phyloP scores from a whole-genome alignment of 148 eudicot species.

The Talinum fruticosum region DNA sequence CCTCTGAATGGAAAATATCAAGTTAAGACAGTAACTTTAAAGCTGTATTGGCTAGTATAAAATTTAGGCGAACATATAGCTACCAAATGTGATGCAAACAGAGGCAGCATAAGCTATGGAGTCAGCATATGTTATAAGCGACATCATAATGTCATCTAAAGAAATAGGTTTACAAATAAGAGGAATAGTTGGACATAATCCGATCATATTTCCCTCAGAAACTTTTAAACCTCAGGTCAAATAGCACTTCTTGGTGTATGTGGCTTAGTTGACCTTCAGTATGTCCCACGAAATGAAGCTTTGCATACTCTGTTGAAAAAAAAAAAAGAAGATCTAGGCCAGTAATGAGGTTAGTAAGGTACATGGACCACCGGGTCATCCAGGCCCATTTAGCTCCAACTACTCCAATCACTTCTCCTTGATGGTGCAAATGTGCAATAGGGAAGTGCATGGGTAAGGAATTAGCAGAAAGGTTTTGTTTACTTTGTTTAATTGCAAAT shows the following conservation, averaged over 20 bases:
- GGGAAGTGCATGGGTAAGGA: too few species aligned
- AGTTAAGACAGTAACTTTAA: neutral
- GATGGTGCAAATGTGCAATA: neutral
- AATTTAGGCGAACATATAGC: neutral
- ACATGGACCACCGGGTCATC: neutral
- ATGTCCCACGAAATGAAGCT: neutral
- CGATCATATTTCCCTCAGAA: neutral
- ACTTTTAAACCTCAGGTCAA: neutral
- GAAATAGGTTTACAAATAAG: neutral
- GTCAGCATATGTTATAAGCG: neutral
- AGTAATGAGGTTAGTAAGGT: neutral
- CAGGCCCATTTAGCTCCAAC: too few species aligned
- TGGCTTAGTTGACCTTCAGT: neutral
- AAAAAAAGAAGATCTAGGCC: too few species aligned
- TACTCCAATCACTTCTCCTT: neutral
- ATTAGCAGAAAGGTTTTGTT: too few species aligned
- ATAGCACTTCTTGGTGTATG: neutral
- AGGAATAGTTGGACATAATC: neutral
- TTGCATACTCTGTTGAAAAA: neutral
- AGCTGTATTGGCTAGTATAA: neutral
- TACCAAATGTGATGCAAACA: neutral
- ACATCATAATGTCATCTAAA: neutral
- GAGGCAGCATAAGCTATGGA: neutral
- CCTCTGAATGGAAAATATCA: neutral
- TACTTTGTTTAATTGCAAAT: neutral